Evolutionary conservation across 768 basidiomycete species (phyloP).

Genomic region (Termitomyces sp.): DNA sequence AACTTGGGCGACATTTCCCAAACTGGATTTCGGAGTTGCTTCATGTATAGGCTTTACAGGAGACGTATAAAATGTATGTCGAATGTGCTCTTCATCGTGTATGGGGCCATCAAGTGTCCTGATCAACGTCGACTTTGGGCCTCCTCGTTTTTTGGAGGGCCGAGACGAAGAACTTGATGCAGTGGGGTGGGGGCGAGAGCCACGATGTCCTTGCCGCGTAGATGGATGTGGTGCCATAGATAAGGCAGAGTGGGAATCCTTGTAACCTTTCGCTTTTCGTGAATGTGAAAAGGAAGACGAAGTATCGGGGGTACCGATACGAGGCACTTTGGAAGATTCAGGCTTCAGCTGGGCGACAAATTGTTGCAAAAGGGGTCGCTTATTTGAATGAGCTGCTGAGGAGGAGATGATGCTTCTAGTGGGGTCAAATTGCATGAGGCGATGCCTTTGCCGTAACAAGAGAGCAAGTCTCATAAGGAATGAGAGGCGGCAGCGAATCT

Average conservation of each 20-base stretch:
- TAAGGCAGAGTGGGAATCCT: constrained; percentile 14
- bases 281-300: constrained; percentile 19
- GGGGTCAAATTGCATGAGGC: constrained; percentile 56
- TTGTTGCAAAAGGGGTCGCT: constrained; percentile 43
- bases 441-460: constrained; percentile 40
- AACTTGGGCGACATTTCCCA: constrained; percentile 33
- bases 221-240: constrained; percentile 22
- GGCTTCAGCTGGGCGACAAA: constrained; percentile 19
- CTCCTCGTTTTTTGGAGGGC: constrained; percentile 7
- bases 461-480: constrained; percentile 48
- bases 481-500: background rate
- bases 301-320: constrained; percentile 18
- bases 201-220: constrained; percentile 3
- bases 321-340: constrained; percentile 21
- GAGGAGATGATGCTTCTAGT: constrained; percentile 21
- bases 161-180: constrained; percentile 14
- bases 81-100: constrained; percentile 28
- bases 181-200: constrained; percentile 7
- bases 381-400: constrained; percentile 19
- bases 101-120: constrained; percentile 26
- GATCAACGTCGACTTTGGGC: background rate
- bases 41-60: constrained; percentile 25
- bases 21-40: constrained; percentile 30
- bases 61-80: constrained; percentile 24
- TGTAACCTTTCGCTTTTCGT: constrained; percentile 8